Conservation (phyloP, 2,329 filamentous ascomycete genomes). For the Sphaerulina musiva region DNA sequence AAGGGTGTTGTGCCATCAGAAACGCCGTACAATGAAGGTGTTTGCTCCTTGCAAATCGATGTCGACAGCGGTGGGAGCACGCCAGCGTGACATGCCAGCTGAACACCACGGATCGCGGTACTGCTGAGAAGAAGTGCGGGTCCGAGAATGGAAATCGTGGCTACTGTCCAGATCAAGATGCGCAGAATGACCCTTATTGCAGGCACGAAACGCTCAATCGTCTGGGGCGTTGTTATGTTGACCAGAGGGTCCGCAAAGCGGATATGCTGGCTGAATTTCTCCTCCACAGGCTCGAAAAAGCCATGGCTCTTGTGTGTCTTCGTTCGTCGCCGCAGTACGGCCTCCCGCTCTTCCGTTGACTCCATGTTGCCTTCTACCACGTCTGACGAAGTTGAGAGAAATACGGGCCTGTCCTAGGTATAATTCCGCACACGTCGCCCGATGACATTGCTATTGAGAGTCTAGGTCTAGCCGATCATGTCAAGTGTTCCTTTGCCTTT, state of each 20-base stretch:
- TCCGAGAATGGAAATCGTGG: slow-evolving; percentile 2
- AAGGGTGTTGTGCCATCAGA: slow-evolving; percentile 2
- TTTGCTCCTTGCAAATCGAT: background rate
- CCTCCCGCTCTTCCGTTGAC: background rate
- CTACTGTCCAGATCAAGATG: background rate
- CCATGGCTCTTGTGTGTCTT: slow-evolving; percentile 5
- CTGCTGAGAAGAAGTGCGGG: background rate
- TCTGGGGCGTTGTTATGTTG: background rate
- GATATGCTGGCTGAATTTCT: background rate
- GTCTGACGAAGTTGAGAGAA: background rate
- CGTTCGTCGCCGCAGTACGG: background rate
- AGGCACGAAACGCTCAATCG: background rate
- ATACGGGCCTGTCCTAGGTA: background rate
- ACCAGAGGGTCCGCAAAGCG: slow-evolving; percentile 1
- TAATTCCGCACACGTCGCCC: background rate
- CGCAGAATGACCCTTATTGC: background rate
- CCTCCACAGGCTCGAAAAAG: slow-evolving; percentile 9
- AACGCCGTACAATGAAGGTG: background rate
- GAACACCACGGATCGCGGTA: background rate
- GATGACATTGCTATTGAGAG: background rate
- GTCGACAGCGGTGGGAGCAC: background rate
- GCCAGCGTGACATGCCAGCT: background rate
- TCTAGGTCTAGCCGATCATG: background rate
- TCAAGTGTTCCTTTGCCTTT: slow-evolving; percentile 1
- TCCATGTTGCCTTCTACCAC: background rate